A percentile compares a stretch with the other conserved stretches of the same genome.
phyloP scores from a whole-genome alignment of 495 filamentous ascomycete species.

The Xylaria castorea region DNA sequence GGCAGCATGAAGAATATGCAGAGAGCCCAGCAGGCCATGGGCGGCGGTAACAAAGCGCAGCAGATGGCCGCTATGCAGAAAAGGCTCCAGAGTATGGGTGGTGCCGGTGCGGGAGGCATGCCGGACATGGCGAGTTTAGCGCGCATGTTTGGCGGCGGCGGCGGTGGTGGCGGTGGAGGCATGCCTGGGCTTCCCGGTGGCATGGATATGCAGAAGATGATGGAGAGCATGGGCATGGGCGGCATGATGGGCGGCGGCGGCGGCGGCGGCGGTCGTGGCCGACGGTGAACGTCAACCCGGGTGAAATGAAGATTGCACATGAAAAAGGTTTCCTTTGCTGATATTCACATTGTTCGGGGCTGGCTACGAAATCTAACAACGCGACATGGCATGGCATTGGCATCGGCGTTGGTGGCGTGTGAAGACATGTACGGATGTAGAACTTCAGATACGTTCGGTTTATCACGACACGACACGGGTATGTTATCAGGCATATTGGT shows the following conservation, averaged over 20 bases:
- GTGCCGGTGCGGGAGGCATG: conserved; percentile 65
- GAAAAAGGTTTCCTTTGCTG: not conserved
- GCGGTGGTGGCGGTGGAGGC: conserved; percentile 43
- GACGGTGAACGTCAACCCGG: conserved; percentile 29
- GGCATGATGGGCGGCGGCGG: conserved; percentile 51
- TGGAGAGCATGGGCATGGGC: conserved; percentile 81
- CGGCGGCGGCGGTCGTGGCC: conserved; percentile 33
- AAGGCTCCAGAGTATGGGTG: conserved; percentile 89
- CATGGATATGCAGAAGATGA: conserved; percentile 84
- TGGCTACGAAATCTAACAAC: conserved; percentile 26
- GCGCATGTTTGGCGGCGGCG: conserved; percentile 77
- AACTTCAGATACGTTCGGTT: not conserved
- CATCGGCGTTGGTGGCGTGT: conserved; percentile 34
- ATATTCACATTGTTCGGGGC: not conserved
- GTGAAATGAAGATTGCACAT: not conserved
- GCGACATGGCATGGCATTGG: conserved; percentile 20
- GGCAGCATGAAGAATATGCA: conserved; percentile 97
- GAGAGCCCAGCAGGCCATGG: conserved; percentile 87
- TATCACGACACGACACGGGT: not conserved
- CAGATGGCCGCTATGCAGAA: conserved; percentile 99
- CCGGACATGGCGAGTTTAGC: conserved; percentile 84
- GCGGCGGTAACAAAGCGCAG: conserved; percentile 83
- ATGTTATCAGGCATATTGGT: not conserved
- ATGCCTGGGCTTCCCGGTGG: conserved; percentile 61
- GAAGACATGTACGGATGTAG: conserved; percentile 20